Evolutionary conservation across 768 basidiomycete species (phyloP).

Genomic region (Coprinopsis cinerea): DNA sequence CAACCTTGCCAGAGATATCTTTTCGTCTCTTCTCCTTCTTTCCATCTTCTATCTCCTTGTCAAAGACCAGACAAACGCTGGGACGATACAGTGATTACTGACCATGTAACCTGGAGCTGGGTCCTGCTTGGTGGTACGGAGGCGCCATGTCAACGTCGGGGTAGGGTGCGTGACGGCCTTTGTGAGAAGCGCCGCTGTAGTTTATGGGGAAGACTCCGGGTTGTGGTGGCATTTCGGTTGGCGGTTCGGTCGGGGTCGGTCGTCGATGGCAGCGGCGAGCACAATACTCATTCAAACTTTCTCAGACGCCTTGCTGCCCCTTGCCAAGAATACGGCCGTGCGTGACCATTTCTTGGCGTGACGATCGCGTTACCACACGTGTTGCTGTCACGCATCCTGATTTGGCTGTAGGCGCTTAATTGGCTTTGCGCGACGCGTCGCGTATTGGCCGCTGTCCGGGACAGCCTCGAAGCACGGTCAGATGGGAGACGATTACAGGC

Average conservation of each 20-base stretch:
- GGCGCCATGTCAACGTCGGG: slow-evolving; percentile 24
- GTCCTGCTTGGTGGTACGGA: slow-evolving; percentile 34
- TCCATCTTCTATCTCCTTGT: slow-evolving; percentile 27
- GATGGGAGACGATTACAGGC: no score
- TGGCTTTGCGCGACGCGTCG: no score
- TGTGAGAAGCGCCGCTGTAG: slow-evolving; percentile 34
- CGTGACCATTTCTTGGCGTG: slow-evolving; percentile 1
- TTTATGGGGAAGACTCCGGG: slow-evolving; percentile 63
- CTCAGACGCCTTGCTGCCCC: neutral
- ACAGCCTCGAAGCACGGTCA: no score
- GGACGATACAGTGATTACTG: slow-evolving; percentile 11
- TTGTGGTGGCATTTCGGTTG: slow-evolving; percentile 53
- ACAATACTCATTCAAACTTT: neutral
- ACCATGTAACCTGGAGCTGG: slow-evolving; percentile 38
- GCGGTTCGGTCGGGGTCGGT: neutral
- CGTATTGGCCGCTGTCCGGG: no score
- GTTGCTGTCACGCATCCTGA: neutral
- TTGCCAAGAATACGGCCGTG: slow-evolving; percentile 2
- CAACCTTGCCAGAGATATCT: slow-evolving; percentile 63
- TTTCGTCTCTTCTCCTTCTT: slow-evolving; percentile 65
- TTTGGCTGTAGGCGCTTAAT: neutral
- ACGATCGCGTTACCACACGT: neutral
- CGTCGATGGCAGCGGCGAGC: neutral
- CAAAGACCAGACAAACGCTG: neutral
- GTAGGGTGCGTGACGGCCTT: slow-evolving; percentile 12